Evolutionary conservation across 495 filamentous ascomycete species (phyloP), one percentile per base, ranked within the genome.

Genomic region (Lasiosphaeris hirsuta): DNA sequence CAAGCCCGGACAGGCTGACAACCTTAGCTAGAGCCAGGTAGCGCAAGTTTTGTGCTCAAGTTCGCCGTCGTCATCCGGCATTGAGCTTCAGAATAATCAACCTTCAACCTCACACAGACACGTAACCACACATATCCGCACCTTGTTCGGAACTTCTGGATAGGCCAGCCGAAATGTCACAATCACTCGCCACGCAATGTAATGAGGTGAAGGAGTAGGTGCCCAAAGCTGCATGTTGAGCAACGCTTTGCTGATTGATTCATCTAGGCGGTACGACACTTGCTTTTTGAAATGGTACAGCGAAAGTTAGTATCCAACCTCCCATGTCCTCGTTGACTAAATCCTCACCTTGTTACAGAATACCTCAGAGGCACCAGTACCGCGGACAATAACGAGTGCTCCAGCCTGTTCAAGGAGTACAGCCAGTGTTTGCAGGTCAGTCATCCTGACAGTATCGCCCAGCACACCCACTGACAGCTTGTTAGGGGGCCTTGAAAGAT

Each of bases 211-310:
- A 96, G 76, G 90, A 94, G 90, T 94, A 70, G 8, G 41, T 54
- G 1, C 5, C 1, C 35, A 13, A 67, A n/a, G 50, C 17, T 14
- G 9, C 10, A 36, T 48, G 14, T 41, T 0, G 19, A 17, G 7
- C 42, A 1, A 46, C 15, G 9, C 23, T 18, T 6, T 14, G 19
- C 8, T 58, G 9, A 50, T 72, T 19, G 63, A 47, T 19, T 14
- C n/a, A 8, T 37, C 7, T 56, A 90, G 88, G 62, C 88, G 85
- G 66, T 96, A 96, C 69, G 92, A 96, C 66, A 89, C 84, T 45
- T 96, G 92, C 72, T 96, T 96, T 63, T 72, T 96, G 41, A 95
- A 93, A 69, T 96, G 92, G 92, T 96, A 96, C 72, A 96, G 90
- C 65, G 92, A 96, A 71, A 96, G 92, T 93, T 77, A 49, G 86